Base-by-base conservation (phyloP, 2,329 filamentous ascomycete genomes). In the Penicillium sp. region DNA sequence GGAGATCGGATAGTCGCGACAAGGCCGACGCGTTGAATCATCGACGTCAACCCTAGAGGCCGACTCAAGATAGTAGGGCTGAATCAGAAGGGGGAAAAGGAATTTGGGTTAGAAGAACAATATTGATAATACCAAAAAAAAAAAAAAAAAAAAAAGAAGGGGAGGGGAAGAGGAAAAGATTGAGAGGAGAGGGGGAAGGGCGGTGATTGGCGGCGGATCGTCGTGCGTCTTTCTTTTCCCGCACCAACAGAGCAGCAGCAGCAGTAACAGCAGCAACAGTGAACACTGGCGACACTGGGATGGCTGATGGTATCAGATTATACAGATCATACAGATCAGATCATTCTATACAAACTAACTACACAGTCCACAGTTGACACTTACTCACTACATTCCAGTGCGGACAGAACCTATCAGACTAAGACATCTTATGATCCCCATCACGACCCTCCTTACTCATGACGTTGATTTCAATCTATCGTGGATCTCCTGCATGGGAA, bases 151-250 rank as follows among this genome's bases (percentile, higher is more conserved):
- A 26, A 63, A 54, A 48, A 47, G 31, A 56, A 55, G 45, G 33
- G 23, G 51, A 52, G 44, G 50, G 47, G 28, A 50, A 47, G 54
- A 26, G 34, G 52, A 50, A 54, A 52, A 44, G 36, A 39, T 40
- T 28, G 40, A 44, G 47, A 33, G 37, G 24, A 28, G 24, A 28
- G 24, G 24, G 24, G 24, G 24, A 28, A 28, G 53, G 53, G 47
- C 53, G 58, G 59, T 65, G 68, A 69, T 70, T 68, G 66, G 59
- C 37, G 49, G 39, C 34, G 53, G 51, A 51, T 60, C 52, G 48
- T 47, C 57, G 36, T 51, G 48, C 51, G 13, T 42, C 37, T 42
- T 11, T 39, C 23, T 39, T 37, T 24, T 37, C 34, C 34, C 34
- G 16, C 34, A 37, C 3, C 34, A 19, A 4, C 33, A 34, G n/a